Evolutionary conservation across 1,284 basidiomycete species (phyloP), one percentile per base, ranked within the genome.

Genomic region (Cryptococcus hybrid): DNA sequence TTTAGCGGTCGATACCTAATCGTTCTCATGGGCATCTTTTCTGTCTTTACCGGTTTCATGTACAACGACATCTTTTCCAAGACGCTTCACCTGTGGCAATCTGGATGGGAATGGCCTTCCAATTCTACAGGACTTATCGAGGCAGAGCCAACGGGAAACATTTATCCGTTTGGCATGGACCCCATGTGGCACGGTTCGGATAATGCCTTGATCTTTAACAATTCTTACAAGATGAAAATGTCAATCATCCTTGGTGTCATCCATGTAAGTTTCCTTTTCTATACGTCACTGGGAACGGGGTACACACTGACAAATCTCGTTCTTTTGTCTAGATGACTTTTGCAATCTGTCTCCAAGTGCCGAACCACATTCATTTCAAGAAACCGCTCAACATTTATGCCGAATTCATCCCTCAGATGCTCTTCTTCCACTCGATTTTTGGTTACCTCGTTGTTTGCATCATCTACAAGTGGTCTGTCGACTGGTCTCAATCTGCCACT

Each of bases 171-270:
- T 68, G 96, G 96, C 66, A 78, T 99, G 65, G 96, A 99, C 77
- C 93, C 95, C 47, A 87, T 81, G 55, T 99, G 96, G 96, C 93
- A 97, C 75, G 92, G 88, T 39, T 84, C 94, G 7, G 90, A 93
- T 67, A 99, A 99, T 74, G 82, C 82, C 1, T 83, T 99, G 58
- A 87, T 98, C 56, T 99, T 99, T 78, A 90, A 89, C 62, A 99
- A 99, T 79, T 98, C 94, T 56, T 94, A 96, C 83, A 99, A 99
- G 87, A 99, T 99, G 96, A 99, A 99, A 83, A 94, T 99, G 92
- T 92, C 92, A 13, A 89, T 99, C 73, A 86, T 99, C 55, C 81
- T 99, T 58, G 96, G 96, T 79, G 95, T 99, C 64, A 89, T 91
- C 65, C 96, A 99, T 78, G 92, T 95, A 78, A 61, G 89, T 82